These are phyloP conservation scores for Neonectria hederae DNA, from an alignment of 2,329 filamentous ascomycete species.

Conservation along the genomic window DNA sequence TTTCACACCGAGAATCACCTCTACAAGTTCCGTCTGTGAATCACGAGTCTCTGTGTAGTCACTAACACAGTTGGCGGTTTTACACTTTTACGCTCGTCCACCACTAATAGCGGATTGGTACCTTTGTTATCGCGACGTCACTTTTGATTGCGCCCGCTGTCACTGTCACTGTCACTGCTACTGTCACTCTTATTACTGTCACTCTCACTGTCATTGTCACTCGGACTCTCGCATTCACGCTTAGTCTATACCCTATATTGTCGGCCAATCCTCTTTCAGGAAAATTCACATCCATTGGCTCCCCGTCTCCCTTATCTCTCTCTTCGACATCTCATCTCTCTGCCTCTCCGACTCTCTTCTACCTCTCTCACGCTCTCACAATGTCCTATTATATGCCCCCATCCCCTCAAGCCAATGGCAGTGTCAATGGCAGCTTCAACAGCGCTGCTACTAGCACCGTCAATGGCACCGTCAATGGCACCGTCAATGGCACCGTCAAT, in stretches of 20 bases:
- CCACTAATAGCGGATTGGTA: not conserved
- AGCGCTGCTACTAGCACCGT: not conserved
- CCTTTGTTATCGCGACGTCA: constrained; percentile 23
- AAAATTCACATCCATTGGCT: not conserved
- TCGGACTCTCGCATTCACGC: not conserved
- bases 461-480: not conserved
- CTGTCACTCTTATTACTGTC: constrained; percentile 4
- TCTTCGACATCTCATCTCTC: constrained; percentile 14
- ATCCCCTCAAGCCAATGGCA: constrained; percentile 13
- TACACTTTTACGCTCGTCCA: not conserved
- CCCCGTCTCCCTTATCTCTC: not conserved
- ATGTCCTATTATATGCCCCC: constrained; percentile 21
- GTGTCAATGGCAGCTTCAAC: constrained; percentile 6
- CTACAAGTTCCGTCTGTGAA: not conserved
- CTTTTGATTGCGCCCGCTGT: constrained; percentile 17
- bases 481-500: not conserved
- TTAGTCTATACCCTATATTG: not conserved
- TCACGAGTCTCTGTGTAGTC: not conserved
- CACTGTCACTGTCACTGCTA: not conserved
- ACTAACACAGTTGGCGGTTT: not conserved
- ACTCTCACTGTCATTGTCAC: not conserved
- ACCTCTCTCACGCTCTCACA: not conserved
- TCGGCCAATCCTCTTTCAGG: not conserved
- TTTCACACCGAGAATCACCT: not conserved
- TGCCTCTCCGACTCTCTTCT: not conserved